Conservation (phyloP, 441 rosid species). For the Pelargonium fulgidum region DNA sequence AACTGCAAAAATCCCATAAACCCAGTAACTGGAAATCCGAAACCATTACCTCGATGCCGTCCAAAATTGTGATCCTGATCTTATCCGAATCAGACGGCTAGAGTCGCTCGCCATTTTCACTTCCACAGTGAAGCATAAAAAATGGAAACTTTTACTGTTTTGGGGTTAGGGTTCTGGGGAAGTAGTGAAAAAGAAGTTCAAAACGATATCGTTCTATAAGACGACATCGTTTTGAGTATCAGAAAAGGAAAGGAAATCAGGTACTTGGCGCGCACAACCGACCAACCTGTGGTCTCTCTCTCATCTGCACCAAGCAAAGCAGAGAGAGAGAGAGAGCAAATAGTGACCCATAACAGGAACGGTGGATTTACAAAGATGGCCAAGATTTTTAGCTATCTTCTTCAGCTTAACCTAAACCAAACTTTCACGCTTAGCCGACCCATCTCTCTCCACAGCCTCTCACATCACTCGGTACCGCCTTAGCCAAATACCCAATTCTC, state of each 20-base stretch:
- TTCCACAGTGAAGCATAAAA: no score
- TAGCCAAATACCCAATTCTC: background rate
- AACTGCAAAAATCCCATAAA: no score
- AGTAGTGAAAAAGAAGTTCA: no score
- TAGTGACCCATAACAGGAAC: conserved; percentile 7
- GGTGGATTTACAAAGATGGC: conserved; percentile 9
- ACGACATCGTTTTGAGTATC: background rate
- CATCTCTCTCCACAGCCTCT: background rate
- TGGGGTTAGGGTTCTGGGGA: no score
- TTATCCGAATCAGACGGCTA: no score
- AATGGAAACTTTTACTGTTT: no score
- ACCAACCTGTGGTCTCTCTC: conserved; percentile 7
- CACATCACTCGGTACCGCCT: no score
- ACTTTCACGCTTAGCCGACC: background rate
- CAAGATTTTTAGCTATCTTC: background rate
- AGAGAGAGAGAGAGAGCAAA: conserved; percentile 7
- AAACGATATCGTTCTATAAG: no score
- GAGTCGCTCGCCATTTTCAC: no score
- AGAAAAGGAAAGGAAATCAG: background rate
- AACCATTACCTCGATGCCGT: no score
- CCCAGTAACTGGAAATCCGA: no score
- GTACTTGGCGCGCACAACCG: conserved; percentile 5
- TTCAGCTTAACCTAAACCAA: background rate
- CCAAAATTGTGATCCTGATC: no score
- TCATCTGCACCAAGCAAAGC: background rate